Evolutionary conservation across 257 asterid genomes (phyloP).

Genomic region (Coffea eugenioides): DNA sequence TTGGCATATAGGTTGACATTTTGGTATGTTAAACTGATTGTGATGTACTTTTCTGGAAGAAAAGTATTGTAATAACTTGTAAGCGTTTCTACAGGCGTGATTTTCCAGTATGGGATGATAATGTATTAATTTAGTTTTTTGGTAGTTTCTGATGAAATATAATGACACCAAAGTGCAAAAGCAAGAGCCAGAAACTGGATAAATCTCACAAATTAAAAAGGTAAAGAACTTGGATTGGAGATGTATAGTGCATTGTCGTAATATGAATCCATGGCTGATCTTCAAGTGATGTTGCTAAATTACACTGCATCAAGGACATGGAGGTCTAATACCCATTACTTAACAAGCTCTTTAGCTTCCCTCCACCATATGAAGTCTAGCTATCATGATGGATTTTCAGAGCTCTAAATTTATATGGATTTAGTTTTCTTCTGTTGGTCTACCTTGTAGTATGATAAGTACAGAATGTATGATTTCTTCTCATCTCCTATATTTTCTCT

Average conservation of each 20-base stretch:
- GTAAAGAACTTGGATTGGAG: not conserved
- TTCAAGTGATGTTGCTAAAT: not conserved
- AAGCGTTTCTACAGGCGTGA: not conserved
- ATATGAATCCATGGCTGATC: not conserved
- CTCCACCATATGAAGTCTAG: not conserved
- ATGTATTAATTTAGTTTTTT: too few relatives aligned
- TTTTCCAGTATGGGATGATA: not conserved
- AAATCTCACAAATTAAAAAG: not conserved
- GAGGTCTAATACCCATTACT: not conserved
- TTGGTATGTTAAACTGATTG: not conserved
- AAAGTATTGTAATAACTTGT: not conserved
- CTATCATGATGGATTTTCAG: not conserved
- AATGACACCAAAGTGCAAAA: not conserved
- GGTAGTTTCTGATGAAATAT: too few relatives aligned
- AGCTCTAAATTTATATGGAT: not conserved
- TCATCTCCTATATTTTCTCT: not conserved
- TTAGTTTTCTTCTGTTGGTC: not conserved
- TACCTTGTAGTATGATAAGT: not conserved
- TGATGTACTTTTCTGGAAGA: not conserved
- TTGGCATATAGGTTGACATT: not conserved
- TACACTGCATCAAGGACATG: not conserved
- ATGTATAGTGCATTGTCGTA: not conserved
- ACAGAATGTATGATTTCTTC: conserved; percentile 5
- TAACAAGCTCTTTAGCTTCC: conserved; percentile 3
- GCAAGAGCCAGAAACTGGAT: not conserved